phyloP scores from a whole-genome alignment of 805 yeast genomes.

The Kregervanrija pseudodelftensis region DNA sequence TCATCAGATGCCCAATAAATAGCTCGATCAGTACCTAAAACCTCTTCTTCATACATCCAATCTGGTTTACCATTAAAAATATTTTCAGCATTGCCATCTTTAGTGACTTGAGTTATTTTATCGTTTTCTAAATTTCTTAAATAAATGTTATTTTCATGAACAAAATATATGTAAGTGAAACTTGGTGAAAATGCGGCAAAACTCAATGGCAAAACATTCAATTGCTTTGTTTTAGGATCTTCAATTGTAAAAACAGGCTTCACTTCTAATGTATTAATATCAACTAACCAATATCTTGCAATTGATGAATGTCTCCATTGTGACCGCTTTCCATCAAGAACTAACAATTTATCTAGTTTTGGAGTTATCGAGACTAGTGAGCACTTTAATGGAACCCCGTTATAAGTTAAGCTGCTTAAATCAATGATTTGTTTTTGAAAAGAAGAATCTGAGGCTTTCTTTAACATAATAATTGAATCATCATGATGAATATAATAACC shows the following conservation, averaged over 20 bases:
- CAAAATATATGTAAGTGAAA: conserved; percentile 49
- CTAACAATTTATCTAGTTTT: conserved; percentile 41
- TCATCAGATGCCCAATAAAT: conserved; percentile 74
- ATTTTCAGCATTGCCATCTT: conserved; percentile 40
- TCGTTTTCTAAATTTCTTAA: conserved; percentile 31
- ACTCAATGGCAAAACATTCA: conserved; percentile 25
- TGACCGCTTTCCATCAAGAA: conserved; percentile 40
- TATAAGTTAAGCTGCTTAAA: conserved; percentile 31
- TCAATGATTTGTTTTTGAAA: conserved; percentile 27
- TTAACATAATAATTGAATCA: conserved; percentile 12
- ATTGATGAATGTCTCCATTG: conserved; percentile 68
- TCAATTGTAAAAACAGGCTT: conserved; percentile 20
- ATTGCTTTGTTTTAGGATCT: conserved; percentile 20
- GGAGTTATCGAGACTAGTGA: conserved; percentile 38
- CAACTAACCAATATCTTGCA: conserved; percentile 57
- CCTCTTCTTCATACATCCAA: conserved; percentile 85
- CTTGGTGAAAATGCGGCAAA: conserved; percentile 58
- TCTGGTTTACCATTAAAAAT: conserved; percentile 67
- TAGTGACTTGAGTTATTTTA: conserved; percentile 31
- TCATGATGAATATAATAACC: conserved; percentile 31
- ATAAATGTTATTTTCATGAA: conserved; percentile 48
- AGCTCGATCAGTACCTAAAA: conserved; percentile 47
- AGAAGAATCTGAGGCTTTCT: conserved; percentile 23
- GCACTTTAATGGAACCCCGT: conserved; percentile 33
- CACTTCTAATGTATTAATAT: conserved; percentile 29